These are phyloP conservation scores for Nevesoporus exiguus DNA, from an alignment of 768 basidiomycete species.

Conservation along the genomic window DNA sequence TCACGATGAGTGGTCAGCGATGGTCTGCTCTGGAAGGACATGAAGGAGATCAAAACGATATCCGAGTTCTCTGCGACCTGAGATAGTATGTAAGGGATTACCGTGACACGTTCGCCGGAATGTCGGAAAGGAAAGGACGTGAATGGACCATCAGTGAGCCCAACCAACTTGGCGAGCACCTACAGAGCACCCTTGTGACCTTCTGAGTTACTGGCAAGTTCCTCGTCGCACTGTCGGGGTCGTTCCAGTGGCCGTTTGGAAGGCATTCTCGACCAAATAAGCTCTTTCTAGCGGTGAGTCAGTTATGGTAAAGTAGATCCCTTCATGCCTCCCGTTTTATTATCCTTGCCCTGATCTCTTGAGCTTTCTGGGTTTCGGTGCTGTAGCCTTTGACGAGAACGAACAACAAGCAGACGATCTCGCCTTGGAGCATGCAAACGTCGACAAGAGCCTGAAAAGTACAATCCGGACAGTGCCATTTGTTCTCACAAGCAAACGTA, in stretches of 20 bases:
- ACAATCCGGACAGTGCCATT: slow-evolving; percentile 50
- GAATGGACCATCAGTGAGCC: slow-evolving; percentile 47
- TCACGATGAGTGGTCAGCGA: slow-evolving; percentile 39
- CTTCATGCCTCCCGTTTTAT: slow-evolving; percentile 15
- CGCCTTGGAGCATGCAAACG: slow-evolving; percentile 70
- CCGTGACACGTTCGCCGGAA: too few relatives aligned
- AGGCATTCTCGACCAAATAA: slow-evolving; percentile 16
- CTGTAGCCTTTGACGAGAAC: slow-evolving; percentile 63
- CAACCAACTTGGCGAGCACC: slow-evolving; percentile 56
- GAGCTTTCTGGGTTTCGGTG: slow-evolving; percentile 30
- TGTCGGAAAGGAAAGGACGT: too few relatives aligned
- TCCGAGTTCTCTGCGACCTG: too few relatives aligned
- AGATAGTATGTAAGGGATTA: too few relatives aligned
- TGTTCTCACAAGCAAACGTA: slow-evolving; percentile 47
- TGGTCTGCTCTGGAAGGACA: slow-evolving; percentile 55
- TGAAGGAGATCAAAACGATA: slow-evolving; percentile 42
- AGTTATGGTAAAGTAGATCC: slow-evolving; percentile 12
- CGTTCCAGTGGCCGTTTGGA: slow-evolving; percentile 30
- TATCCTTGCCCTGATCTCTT: slow-evolving; percentile 22
- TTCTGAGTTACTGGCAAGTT: slow-evolving; percentile 28
- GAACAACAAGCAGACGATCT: slow-evolving; percentile 70
- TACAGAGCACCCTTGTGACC: slow-evolving; percentile 44
- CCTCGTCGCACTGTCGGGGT: slow-evolving; percentile 32
- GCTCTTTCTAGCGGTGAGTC: slow-evolving; percentile 19
- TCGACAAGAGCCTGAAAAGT: slow-evolving; percentile 61